These are phyloP conservation scores for Verticillium dahliae DNA, from an alignment of 2,329 filamentous ascomycete species.

Conservation along the genomic window DNA sequence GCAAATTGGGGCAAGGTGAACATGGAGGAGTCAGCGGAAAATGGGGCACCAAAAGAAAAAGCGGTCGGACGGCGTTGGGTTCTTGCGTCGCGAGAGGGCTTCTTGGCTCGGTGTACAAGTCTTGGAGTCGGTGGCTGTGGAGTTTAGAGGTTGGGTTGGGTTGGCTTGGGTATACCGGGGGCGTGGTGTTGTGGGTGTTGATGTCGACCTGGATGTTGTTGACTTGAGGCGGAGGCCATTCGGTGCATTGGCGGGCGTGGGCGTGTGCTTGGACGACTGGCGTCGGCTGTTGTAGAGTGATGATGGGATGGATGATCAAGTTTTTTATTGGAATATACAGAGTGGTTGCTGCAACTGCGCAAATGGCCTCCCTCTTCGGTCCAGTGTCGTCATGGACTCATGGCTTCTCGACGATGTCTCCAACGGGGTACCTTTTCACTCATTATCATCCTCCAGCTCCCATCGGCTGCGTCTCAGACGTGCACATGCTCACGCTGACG, in stretches of 20 bases:
- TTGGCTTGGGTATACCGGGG: background rate
- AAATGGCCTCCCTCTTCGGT: background rate
- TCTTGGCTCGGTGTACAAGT: background rate
- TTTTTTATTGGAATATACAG: background rate
- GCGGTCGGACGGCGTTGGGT: background rate
- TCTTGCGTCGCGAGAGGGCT: background rate
- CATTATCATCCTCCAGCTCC: background rate
- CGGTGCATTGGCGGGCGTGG: background rate
- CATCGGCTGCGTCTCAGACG: background rate
- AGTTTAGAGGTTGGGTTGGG: background rate
- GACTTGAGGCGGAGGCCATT: background rate
- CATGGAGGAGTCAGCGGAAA: background rate
- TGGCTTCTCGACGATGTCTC: background rate
- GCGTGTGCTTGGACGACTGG: background rate
- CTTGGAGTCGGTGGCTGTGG: background rate
- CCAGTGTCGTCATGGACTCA: background rate
- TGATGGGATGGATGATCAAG: background rate
- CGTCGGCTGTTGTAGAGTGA: background rate
- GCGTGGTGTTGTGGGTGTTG: background rate
- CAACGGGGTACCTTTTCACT: background rate
- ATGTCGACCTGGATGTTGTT: background rate
- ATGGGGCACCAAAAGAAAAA: background rate
- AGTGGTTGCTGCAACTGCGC: background rate
- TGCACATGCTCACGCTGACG: background rate
- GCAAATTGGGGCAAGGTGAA: too few relatives aligned